Percentiles rank a stretch among this genome's conserved stretches.
These are phyloP conservation scores for Diatrype stigma DNA, from an alignment of 2,329 filamentous ascomycete species.

Conservation along the genomic window DNA sequence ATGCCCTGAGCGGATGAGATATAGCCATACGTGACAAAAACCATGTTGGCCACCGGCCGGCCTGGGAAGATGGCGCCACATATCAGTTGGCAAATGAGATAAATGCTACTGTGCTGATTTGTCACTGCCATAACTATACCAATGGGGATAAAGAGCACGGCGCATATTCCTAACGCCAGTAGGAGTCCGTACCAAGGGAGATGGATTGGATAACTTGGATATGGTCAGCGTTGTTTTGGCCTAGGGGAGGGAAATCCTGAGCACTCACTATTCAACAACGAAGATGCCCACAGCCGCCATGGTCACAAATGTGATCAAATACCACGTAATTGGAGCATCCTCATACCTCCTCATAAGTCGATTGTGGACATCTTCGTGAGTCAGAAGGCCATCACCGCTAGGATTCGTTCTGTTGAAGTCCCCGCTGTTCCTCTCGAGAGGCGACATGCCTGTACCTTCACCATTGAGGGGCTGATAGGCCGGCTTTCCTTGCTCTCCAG, in stretches of 20 bases:
- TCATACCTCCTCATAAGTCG: constrained; percentile 79
- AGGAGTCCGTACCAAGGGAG: constrained; percentile 84
- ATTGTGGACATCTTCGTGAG: constrained; percentile 76
- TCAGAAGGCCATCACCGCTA: constrained; percentile 53
- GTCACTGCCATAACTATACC: constrained; percentile 93
- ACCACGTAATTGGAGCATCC: constrained; percentile 79
- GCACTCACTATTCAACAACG: constrained; percentile 73
- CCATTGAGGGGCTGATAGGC: constrained; percentile 48
- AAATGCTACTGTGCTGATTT: constrained; percentile 83
- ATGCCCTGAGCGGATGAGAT: constrained; percentile 85
- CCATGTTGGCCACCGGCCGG: constrained; percentile 86
- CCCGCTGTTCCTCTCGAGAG: constrained; percentile 14
- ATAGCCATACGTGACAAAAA: constrained; percentile 88
- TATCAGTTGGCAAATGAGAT: constrained; percentile 80
- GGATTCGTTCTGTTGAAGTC: constrained; percentile 30
- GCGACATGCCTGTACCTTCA: constrained; percentile 17
- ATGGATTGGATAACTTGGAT: constrained; percentile 69
- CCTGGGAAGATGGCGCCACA: constrained; percentile 80
- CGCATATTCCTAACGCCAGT: constrained; percentile 72
- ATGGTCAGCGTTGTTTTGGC: constrained; percentile 9
- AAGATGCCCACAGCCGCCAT: constrained; percentile 81
- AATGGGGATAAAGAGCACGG: constrained; percentile 81
- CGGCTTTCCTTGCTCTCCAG: constrained; percentile 44
- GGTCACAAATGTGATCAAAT: constrained; percentile 66
- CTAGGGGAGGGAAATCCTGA: background rate